Evolutionary conservation across 2,329 filamentous ascomycete species (phyloP).

Genomic region (Verticillium klebahnii): DNA sequence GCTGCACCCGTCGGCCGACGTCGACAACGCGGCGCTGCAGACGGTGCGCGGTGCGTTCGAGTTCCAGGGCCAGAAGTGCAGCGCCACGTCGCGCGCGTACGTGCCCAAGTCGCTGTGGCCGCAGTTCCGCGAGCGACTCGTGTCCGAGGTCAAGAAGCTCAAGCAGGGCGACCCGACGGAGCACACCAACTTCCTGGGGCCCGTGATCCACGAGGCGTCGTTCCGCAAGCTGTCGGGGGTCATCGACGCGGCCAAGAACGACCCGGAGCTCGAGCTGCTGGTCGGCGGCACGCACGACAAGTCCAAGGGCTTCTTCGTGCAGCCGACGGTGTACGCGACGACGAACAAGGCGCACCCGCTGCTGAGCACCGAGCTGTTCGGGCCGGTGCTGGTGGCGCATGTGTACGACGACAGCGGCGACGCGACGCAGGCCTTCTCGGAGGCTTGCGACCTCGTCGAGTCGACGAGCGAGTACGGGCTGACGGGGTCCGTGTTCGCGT

Average conservation of each 20-base stretch:
- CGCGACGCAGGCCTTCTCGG: constrained; percentile 48
- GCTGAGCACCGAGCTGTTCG: constrained; percentile 76
- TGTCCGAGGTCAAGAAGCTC: constrained; percentile 64
- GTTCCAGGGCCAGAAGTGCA: constrained; percentile 90
- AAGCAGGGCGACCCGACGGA: constrained; percentile 65
- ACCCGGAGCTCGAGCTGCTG: constrained; percentile 67
- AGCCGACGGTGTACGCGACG: constrained; percentile 77
- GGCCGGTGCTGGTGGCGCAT: constrained; percentile 69
- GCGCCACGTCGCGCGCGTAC: constrained; percentile 76
- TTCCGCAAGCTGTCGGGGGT: constrained; percentile 76
- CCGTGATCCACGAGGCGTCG: constrained; percentile 76
- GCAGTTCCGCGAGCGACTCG: constrained; percentile 62
- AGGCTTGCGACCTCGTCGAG: constrained; percentile 62
- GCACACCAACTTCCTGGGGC: constrained; percentile 77
- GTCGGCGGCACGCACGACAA: constrained; percentile 74
- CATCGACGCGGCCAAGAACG: constrained; percentile 76
- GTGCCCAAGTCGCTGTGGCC: constrained; percentile 72
- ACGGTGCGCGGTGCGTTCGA: constrained; percentile 86
- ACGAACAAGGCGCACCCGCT: constrained; percentile 70
- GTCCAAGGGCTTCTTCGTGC: constrained; percentile 75
- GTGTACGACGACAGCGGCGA: constrained; percentile 68
- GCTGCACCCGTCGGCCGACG: constrained; percentile 70
- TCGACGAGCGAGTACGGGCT: constrained; percentile 71
- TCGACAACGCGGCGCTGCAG: constrained; percentile 74
- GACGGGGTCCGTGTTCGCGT: constrained; percentile 71